Percentiles rank a stretch among this genome's conserved stretches.
phyloP scores from a whole-genome alignment of 768 basidiomycete genomes.

The Russula virescens region DNA sequence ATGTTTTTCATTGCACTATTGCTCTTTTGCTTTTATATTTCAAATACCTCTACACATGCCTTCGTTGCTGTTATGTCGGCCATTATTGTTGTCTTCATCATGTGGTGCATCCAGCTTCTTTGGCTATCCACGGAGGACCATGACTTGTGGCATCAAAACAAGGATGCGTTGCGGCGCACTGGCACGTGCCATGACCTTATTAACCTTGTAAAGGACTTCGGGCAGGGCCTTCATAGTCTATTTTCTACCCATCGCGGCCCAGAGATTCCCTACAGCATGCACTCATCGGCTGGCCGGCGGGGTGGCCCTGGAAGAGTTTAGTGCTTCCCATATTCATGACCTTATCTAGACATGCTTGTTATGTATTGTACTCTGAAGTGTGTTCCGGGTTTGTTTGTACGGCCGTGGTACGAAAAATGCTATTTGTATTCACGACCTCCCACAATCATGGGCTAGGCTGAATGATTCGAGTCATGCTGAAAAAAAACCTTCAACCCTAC shows the following conservation, averaged over 20 bases:
- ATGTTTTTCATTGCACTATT: conserved; percentile 2
- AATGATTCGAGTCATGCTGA: too few relatives aligned
- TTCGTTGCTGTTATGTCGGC: conserved; percentile 1
- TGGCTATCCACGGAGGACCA: neutral
- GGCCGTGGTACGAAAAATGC: neutral
- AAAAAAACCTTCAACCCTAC: too few relatives aligned
- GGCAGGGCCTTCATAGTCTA: too few relatives aligned
- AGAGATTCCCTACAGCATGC: neutral
- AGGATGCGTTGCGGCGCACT: neutral
- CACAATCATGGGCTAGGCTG: neutral
- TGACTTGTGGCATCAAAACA: neutral
- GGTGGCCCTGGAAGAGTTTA: neutral
- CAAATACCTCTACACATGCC: conserved; percentile 11
- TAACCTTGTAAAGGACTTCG: neutral
- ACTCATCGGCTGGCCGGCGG: neutral
- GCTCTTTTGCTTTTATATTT: conserved; percentile 1
- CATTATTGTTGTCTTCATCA: neutral
- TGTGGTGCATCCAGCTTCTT: neutral
- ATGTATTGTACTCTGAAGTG: neutral
- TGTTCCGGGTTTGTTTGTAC: neutral
- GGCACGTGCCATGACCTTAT: neutral
- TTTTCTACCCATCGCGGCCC: neutral
- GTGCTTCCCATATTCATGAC: neutral
- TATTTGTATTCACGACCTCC: neutral
- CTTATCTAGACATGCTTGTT: neutral